A percentile compares a stretch with the other conserved stretches of the same genome.
Conservation (phyloP, 2,329 filamentous ascomycete genomes). For the Albifimbria verrucaria region DNA sequence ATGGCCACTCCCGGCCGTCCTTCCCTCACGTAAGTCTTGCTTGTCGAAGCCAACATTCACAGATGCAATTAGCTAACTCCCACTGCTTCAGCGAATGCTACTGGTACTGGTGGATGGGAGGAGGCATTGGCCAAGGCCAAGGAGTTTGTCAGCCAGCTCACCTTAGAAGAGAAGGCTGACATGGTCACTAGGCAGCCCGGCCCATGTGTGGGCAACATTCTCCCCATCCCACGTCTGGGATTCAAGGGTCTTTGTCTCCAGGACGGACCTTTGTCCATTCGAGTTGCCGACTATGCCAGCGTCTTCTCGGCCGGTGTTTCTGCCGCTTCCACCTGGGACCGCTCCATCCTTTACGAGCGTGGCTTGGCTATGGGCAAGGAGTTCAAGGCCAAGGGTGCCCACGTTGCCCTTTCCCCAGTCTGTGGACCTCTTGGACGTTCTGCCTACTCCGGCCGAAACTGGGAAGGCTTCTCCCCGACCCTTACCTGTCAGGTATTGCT, state of each 20-base stretch:
- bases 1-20: conserved; percentile 33
- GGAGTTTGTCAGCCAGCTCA: conserved; percentile 25
- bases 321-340: conserved; percentile 63
- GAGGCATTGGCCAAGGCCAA: conserved; percentile 32
- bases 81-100: conserved; percentile 28
- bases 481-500: conserved; percentile 60
- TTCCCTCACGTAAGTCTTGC: conserved; percentile 32
- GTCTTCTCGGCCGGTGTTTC: conserved; percentile 57
- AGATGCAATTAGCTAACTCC: conserved; percentile 9
- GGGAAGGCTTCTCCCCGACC: conserved; percentile 64
- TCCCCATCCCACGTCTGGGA: conserved; percentile 35
- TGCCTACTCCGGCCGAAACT: conserved; percentile 56
- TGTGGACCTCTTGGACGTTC: conserved; percentile 40
- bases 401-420: conserved; percentile 56
- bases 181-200: conserved; percentile 31
- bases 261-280: conserved; percentile 29
- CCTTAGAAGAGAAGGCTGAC: conserved; percentile 25
- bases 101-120: conserved; percentile 31
- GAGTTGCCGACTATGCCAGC: conserved; percentile 39
- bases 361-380: conserved; percentile 52
- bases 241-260: conserved; percentile 40
- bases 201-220: conserved; percentile 32
- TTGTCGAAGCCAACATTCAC: accelerated
- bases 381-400: conserved; percentile 68
- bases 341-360: conserved; percentile 62